These are phyloP conservation scores for Setomelanomma holmii DNA, from an alignment of 2,329 filamentous ascomycete genomes.

Conservation along the genomic window DNA sequence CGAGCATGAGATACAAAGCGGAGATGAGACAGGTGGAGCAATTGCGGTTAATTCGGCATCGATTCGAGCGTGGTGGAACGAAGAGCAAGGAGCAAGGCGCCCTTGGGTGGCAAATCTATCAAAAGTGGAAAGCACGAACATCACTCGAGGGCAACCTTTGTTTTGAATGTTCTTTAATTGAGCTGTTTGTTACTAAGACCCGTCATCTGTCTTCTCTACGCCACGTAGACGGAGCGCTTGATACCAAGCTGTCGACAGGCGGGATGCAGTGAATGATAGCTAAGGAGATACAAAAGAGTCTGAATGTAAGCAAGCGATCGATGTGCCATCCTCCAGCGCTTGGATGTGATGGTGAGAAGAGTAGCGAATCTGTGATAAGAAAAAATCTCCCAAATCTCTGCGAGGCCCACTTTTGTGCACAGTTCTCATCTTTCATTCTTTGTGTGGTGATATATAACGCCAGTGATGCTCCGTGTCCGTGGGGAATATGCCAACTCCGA, in stretches of 20 bases:
- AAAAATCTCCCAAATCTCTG: constrained; percentile 6
- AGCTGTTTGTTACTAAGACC: constrained; percentile 16
- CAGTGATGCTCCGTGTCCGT: constrained; percentile 37
- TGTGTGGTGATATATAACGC: constrained; percentile 37
- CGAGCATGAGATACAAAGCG: neutral
- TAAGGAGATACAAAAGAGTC: constrained; percentile 9
- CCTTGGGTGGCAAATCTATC: neutral
- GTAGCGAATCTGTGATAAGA: constrained; percentile 18
- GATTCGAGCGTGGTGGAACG: neutral
- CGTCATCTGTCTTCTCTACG: constrained; percentile 43
- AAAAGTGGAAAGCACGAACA: neutral
- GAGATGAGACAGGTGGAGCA: constrained; percentile 4
- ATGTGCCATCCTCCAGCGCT: constrained; percentile 44
- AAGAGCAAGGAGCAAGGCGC: neutral
- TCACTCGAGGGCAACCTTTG: neutral
- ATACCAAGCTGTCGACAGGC: constrained; percentile 36
- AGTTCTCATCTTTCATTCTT: constrained; percentile 4
- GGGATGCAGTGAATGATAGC: constrained; percentile 23
- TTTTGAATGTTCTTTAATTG: constrained; percentile 2
- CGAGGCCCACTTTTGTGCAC: constrained; percentile 1
- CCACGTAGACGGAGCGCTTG: constrained; percentile 36
- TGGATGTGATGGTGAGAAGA: constrained; percentile 39
- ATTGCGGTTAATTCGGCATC: constrained; percentile 1
- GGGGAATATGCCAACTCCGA: constrained; percentile 17
- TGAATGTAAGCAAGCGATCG: constrained; percentile 36